Evolutionary conservation across 345 rosid genomes (phyloP), one percentile per base, ranked within the genome.

Genomic region (Psidium guajava): DNA sequence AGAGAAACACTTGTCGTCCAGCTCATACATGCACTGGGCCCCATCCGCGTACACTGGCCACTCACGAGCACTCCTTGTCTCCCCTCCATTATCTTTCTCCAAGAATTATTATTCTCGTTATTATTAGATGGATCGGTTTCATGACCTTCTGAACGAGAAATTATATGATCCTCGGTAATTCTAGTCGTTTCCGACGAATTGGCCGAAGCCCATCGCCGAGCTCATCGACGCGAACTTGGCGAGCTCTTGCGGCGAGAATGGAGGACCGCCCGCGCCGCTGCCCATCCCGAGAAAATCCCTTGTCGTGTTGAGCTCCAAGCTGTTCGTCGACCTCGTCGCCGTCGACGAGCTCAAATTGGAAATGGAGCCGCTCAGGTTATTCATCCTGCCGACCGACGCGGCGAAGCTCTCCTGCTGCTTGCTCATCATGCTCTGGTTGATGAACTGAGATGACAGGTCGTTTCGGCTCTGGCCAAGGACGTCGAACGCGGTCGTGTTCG

Each of bases 261-360:
- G 91, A 54, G 87, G 90, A 54, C 87, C 88, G 1, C 25, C 80
- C 25, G 91, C 85, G 77, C 89, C 98, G n/a, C 90, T 89, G 54
- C 95, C 86, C 87, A 93, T 90, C 59, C 98, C 98, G 18, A 96
- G 96, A 85, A 96, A 96, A 85, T 96, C 99, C 85, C 98, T 87
- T 3, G 99, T 96, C 82, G 88, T 50, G 49, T 14, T 22, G 47
- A 40, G 75, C 80, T 27, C 53, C 36, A 81, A 14, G 47, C 54
- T 44, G 25, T 47, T 27, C 15, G 82, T 73, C 15, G 85, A 22
- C 44, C 53, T 57, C 54, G 73, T 83, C 24, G 73, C 57, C 24
- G 27, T 57, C 54, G 69, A 12, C 8, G 85, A 83, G 84, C 84
- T 89, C 89, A 85, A 84, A 51, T 47, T 85, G 85, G 91, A 85